A percentile compares a stretch with the other conserved stretches of the same genome.
These are phyloP conservation scores for Marasmius fiardii DNA, from an alignment of 1,284 basidiomycete genomes.

Conservation along the genomic window DNA sequence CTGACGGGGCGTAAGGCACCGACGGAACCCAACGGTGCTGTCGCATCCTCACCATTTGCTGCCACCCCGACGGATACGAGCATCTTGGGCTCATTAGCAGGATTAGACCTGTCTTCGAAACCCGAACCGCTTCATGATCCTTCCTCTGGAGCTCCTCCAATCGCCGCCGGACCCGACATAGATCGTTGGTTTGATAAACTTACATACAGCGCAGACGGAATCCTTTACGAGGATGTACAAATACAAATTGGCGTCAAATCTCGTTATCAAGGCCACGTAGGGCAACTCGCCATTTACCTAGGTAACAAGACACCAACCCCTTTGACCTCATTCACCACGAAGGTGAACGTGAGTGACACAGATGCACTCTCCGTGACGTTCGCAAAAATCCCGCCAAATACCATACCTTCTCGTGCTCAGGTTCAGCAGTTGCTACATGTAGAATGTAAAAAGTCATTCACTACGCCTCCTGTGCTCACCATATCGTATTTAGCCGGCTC, in stretches of 20 bases:
- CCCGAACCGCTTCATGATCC: constrained; percentile 19
- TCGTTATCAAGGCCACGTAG: constrained; percentile 89
- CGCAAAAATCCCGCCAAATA: constrained; percentile 84
- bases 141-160: constrained; percentile 38
- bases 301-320: constrained; percentile 92
- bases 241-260: constrained; percentile 97
- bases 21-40: constrained; percentile 29
- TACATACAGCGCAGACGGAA: constrained; percentile 78
- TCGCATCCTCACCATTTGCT: constrained; percentile 19
- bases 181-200: constrained; percentile 92
- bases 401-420: constrained; percentile 81
- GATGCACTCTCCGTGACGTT: constrained; percentile 80
- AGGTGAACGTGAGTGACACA: constrained; percentile 70
- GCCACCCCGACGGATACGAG: constrained; percentile 37
- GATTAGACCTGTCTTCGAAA: constrained; percentile 68
- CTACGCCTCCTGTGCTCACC: constrained; percentile 75
- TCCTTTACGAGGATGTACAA: constrained; percentile 94
- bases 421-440: constrained; percentile 91
- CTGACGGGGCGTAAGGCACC: constrained; percentile 40
- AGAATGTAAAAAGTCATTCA: constrained; percentile 90
- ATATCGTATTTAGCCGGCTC: constrained; percentile 92
- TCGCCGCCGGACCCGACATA: constrained; percentile 67
- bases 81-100: constrained; percentile 76
- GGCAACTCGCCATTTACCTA: constrained; percentile 90
- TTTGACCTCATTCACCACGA: constrained; percentile 87